Evolutionary conservation across 305 asterid species (phyloP), one percentile per base, ranked within the genome.

Genomic region (Lippia alba): DNA sequence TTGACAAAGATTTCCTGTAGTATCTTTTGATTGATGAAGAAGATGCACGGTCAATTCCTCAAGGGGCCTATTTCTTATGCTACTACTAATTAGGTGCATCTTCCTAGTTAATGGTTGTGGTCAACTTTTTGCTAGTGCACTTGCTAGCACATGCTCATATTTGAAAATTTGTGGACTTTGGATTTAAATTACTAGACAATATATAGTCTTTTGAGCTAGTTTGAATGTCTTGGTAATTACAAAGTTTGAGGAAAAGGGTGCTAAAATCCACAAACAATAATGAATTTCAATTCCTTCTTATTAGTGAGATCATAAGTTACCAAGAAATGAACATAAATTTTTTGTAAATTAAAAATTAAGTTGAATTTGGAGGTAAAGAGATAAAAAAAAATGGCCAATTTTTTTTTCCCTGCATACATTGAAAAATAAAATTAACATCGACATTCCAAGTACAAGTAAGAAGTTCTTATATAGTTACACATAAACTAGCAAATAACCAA

Each of bases 21-120:
- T 67, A 67, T 62, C 60, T 48, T 36, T 67, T 24, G 45, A 73
- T 58, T 64, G 76, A 79, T 50, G 39, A 59, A 33, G 55, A 36
- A 33, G 55, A 36, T 36, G 41, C 41, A 74, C 67, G 77, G 83
- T 79, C 79, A 78, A 73, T 64, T 44, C 66, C 20, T 61, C 49
- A 40, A 50, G 61, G 74, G 9, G 70, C 51, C 66, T 56, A 60
- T 67, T 36, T 36, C 30, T 67, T 68, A 68, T 76, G 76, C 78
- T 72, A 67, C 72, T 76, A 65, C 33, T n/a, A 70, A 39, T 50
- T 77, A 78, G 82, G 82, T 78, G 77, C 82, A 81, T 74, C 72
- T 75, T 75, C 82, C 85, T 74, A 81, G 85, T 81, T 74, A 81
- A 74, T 81, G 85, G 76, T 70, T 66, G 51, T 18, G n/a, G 69